Base-by-base conservation (phyloP, 805 yeast genomes). In the Saturnispora diversa region DNA sequence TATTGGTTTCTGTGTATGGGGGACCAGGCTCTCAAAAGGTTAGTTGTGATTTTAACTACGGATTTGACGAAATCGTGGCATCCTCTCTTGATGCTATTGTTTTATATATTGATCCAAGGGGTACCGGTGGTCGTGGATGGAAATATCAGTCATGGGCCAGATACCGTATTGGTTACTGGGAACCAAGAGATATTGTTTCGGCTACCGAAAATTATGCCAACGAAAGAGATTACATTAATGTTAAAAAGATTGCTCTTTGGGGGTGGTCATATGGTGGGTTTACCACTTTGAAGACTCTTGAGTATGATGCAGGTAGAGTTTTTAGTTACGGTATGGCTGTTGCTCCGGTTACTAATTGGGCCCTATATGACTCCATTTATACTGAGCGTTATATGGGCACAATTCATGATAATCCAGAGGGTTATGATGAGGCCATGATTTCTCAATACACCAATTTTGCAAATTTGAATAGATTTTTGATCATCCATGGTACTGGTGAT, bases 261-360 rank as follows among this genome's bases (percentile, higher is more conserved):
- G 94, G 94, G 12, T 84, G 92, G 88, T 80, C 88, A 1, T 84
- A 82, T 58, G 94, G 94, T 41, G 94, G 90, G 1, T 84, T 79
- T 53, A 67, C 80, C 7, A 78, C 90, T 0, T 60, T 84, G 39
- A 84, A 84, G 55, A 80, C 88, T 0, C 55, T 83, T 25, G 94
- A 84, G 56, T 67, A 64, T 35, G 94, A 84, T 53, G 52, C 57
- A 11, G 79, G 84, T 5, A 59, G 71, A 7, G 68, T 70, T 0
- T 83, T 84, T 64, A 77, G 77, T 45, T 84, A 71, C 53, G 92
- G 90, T 7, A 75, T 81, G 68, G 77, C 88, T 0, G 87, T 84
- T 31, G 94, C 94, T 0, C 94, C 94, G 1, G 94, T 84, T 3
- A 84, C 94, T 5, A 69, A 81, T 51, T 84, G 90, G 90, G 58